A percentile compares a stretch with the other conserved stretches of the same genome.
phyloP scores from a whole-genome alignment of 2,329 filamentous ascomycete genomes.

The Rhynchosporium secalis region DNA sequence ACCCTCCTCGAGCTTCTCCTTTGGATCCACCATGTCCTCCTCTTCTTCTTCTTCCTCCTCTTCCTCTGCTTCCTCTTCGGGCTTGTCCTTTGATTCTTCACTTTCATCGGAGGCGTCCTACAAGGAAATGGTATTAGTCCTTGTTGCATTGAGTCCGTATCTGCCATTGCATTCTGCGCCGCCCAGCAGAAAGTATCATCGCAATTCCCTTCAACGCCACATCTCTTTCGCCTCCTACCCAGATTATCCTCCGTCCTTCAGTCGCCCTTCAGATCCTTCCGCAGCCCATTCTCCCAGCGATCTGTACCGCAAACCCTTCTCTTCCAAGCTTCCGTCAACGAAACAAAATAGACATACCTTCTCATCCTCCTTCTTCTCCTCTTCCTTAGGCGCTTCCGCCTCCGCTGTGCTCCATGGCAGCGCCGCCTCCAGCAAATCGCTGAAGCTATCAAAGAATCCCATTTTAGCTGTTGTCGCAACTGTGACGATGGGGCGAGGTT shows the following conservation, averaged over 20 bases:
- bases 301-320: neutral
- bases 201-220: neutral
- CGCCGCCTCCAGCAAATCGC: constrained; percentile 64
- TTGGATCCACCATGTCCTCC: constrained; percentile 79
- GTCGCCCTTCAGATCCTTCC: neutral
- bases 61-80: constrained; percentile 51
- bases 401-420: constrained; percentile 65
- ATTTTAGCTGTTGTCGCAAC: constrained; percentile 44
- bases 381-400: constrained; percentile 58
- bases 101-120: constrained; percentile 34
- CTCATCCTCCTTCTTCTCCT: constrained; percentile 44
- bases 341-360: constrained; percentile 19
- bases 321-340: neutral
- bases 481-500: constrained; percentile 19
- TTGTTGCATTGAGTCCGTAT: neutral
- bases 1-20: constrained; percentile 92
- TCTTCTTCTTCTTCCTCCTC: constrained; percentile 63
- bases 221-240: neutral
- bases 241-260: neutral
- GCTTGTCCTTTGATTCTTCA: constrained; percentile 46
- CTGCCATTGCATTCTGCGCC: neutral
- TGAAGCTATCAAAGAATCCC: constrained; percentile 67
- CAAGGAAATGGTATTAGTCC: neutral
- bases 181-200: neutral
- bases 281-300: neutral